Evolutionary conservation across 2,329 filamentous ascomycete genomes (phyloP).

Genomic region (Trichoderma sp.): DNA sequence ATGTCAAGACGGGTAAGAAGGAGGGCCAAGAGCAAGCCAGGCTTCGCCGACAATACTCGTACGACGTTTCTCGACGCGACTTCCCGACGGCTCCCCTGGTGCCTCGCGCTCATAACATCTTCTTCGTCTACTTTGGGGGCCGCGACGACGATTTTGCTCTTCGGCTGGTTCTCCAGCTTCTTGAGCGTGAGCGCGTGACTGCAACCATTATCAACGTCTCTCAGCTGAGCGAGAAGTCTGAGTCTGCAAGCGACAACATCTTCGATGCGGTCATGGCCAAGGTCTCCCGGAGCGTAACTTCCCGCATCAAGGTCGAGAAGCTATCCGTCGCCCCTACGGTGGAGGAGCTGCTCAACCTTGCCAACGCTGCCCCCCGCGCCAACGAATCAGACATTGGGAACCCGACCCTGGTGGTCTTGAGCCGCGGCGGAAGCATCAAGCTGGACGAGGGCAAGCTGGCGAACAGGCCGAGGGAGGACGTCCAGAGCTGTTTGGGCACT

Average conservation of each 20-base stretch:
- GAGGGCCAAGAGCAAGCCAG: slow-evolving; percentile 40
- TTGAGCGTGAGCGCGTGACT: slow-evolving; percentile 75
- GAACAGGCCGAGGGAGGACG: slow-evolving; percentile 30
- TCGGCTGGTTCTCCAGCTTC: slow-evolving; percentile 79
- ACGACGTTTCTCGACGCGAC: slow-evolving; percentile 60
- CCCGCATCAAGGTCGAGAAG: slow-evolving; percentile 33
- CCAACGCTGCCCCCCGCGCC: slow-evolving; percentile 27
- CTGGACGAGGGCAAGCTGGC: slow-evolving; percentile 34
- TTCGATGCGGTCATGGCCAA: slow-evolving; percentile 28
- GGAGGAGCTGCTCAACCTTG: slow-evolving; percentile 34
- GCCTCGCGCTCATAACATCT: slow-evolving; percentile 78
- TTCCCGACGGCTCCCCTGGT: slow-evolving; percentile 59
- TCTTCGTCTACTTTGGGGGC: slow-evolving; percentile 84
- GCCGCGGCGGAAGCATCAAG: slow-evolving; percentile 30
- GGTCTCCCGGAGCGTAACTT: slow-evolving; percentile 25
- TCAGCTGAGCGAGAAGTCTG: not conserved
- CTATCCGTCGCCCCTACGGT: slow-evolving; percentile 28
- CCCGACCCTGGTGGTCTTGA: slow-evolving; percentile 34
- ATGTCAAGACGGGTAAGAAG: slow-evolving; percentile 41
- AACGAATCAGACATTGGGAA: slow-evolving; percentile 16
- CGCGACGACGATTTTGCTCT: slow-evolving; percentile 80
- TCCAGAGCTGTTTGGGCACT: slow-evolving; percentile 33
- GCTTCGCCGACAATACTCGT: slow-evolving; percentile 58
- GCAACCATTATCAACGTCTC: slow-evolving; percentile 65
- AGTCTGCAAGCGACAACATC: slow-evolving; percentile 20